These are phyloP conservation scores for Blastobotrys attinorum DNA, from an alignment of 805 yeast species.

Conservation along the genomic window DNA sequence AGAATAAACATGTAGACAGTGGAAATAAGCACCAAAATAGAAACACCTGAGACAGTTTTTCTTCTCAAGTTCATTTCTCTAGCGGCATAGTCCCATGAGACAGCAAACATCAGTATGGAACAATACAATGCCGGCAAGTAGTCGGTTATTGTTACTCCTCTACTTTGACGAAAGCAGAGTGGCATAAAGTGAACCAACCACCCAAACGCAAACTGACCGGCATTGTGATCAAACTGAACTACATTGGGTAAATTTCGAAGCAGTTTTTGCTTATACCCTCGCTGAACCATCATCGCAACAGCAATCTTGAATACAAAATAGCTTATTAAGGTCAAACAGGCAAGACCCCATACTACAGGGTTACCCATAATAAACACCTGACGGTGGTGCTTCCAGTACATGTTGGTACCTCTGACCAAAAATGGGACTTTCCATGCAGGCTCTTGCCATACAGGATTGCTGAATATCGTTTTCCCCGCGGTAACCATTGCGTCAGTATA, in stretches of 20 bases:
- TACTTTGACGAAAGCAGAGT: conserved; percentile 69
- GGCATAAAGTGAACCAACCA: conserved; percentile 69
- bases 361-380: conserved; percentile 15
- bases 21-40: conserved; percentile 11
- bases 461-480: conserved; percentile 2
- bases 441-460: neutral
- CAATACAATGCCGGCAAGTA: conserved; percentile 79
- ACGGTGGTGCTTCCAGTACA: conserved; percentile 6
- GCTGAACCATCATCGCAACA: conserved; percentile 9
- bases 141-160: conserved; percentile 75
- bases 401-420: conserved; percentile 6
- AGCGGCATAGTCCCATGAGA: conserved; percentile 47
- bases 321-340: conserved; percentile 3
- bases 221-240: conserved; percentile 53
- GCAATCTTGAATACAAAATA: conserved; percentile 11
- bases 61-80: conserved; percentile 8
- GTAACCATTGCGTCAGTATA: conserved; percentile 12
- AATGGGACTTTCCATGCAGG: conserved; percentile 11
- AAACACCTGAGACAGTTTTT: neutral
- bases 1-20: conserved; percentile 30
- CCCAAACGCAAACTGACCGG: conserved; percentile 55
- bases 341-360: conserved; percentile 10
- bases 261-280: conserved; percentile 5
- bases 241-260: conserved; percentile 17
- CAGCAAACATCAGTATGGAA: conserved; percentile 57